Evolutionary conservation across 2,329 filamentous ascomycete species (phyloP).

Genomic region (Fusarium setosum): DNA sequence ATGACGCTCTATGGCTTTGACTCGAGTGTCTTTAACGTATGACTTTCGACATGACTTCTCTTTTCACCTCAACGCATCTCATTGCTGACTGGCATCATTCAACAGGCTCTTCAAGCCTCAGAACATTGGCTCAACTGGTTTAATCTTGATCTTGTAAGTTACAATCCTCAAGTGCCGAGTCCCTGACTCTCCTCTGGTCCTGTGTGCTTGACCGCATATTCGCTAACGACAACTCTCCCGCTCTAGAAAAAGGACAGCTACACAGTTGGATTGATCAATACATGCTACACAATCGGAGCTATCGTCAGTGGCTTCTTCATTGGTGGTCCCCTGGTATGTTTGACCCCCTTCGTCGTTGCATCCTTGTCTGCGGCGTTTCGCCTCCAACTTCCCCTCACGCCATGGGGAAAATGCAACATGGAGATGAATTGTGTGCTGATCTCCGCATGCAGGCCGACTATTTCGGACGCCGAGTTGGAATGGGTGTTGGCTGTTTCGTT

Average conservation of each 20-base stretch:
- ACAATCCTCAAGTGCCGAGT: background rate
- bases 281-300: constrained; percentile 76
- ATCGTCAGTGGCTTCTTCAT: constrained; percentile 78
- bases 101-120: constrained; percentile 70
- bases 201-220: background rate
- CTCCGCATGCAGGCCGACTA: constrained; percentile 59
- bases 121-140: constrained; percentile 75
- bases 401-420: background rate
- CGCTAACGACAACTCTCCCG: background rate
- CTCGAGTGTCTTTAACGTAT: constrained; percentile 76
- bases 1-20: constrained; percentile 83
- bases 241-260: constrained; percentile 54
- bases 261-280: constrained; percentile 68
- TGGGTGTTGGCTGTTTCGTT: constrained; percentile 72
- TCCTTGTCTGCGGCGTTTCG: background rate
- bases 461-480: constrained; percentile 71
- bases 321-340: constrained; percentile 66
- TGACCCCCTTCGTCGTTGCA: background rate
- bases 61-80: background rate
- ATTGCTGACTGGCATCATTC: constrained; percentile 9
- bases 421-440: constrained; percentile 15
- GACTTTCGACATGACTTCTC: background rate
- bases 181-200: background rate
- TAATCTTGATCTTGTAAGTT: constrained; percentile 55
- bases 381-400: constrained; percentile 20